phyloP scores from a whole-genome alignment of 2,329 filamentous ascomycete genomes.

The Stemphylium lycopersici region DNA sequence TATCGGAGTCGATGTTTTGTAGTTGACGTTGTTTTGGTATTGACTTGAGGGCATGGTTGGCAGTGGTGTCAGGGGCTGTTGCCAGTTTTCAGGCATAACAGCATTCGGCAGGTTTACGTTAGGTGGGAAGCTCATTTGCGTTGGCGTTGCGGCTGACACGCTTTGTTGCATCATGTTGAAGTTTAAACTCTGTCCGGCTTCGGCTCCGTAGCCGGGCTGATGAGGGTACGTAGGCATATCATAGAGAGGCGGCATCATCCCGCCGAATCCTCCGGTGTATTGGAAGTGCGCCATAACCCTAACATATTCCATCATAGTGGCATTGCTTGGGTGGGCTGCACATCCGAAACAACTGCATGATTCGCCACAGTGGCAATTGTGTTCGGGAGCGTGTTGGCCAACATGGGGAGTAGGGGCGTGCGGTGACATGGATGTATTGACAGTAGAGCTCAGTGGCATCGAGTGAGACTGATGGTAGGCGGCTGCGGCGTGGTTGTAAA shows the following conservation, averaged over 20 bases:
- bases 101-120: constrained; percentile 27
- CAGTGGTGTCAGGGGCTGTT: constrained; percentile 22
- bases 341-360: constrained; percentile 72
- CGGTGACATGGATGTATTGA: constrained; percentile 20
- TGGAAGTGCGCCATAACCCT: constrained; percentile 49
- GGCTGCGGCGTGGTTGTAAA: constrained; percentile 43
- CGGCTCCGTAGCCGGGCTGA: constrained; percentile 38
- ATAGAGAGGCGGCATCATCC: constrained; percentile 40
- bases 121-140: constrained; percentile 30
- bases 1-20: constrained; percentile 15
- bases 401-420: constrained; percentile 38
- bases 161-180: constrained; percentile 21
- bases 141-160: constrained; percentile 26
- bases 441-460: constrained; percentile 38
- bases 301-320: constrained; percentile 63
- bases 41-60: constrained; percentile 20
- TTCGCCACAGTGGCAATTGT: constrained; percentile 68
- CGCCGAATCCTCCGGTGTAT: constrained; percentile 42
- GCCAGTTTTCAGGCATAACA: constrained; percentile 30
- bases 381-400: constrained; percentile 46
- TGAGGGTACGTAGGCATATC: constrained; percentile 45
- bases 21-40: constrained; percentile 19
- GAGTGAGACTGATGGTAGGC: constrained; percentile 39
- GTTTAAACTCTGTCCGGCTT: constrained; percentile 24
- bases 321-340: constrained; percentile 70